Evolutionary conservation across 352 stramenopile species (phyloP), one percentile per base, ranked within the genome.

Genomic region (Pythium sp.): DNA sequence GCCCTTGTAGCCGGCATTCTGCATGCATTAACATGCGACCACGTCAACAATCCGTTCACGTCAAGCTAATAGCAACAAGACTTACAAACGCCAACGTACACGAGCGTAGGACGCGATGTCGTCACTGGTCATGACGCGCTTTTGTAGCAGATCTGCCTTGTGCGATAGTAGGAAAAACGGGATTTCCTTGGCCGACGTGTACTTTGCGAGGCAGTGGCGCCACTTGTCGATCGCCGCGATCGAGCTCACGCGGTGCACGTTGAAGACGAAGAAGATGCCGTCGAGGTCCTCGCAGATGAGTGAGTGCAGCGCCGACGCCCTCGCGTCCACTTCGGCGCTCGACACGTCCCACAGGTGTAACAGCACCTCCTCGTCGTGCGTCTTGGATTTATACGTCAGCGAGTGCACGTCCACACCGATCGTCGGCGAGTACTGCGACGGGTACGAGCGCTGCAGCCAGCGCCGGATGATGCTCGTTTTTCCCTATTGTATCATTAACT

Each of bases 211-310:
- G 65, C 67, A 78, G 65, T 93, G 77, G 26, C 84, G 84, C 87
- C 87, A 95, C 71, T 92, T 93, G 76, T 95, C 87, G 28, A 95
- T 73, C 9, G 87, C 86, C 0, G 86, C 86, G 67, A 95, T 93
- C 34, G 87, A 94, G 67, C 85, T 95, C 74, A 95, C 86, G 38
- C 87, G 84, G 65, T 95, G 86, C 43, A 95, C 84, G 67, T 95
- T 95, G 62, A 93, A 93, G n/a, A 94, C 87, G 49, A 92, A 92
- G 72, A 95, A 95, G 60, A 95, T 79, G 58, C 87, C 87, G 65
- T 94, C 87, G 38, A 95, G 78, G 15, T 85, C 78, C 11, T 94
- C 84, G 53, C 87, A 95, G 28, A 93, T 62, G 15, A 93, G 73
- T 63, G 87, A 68, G 68, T 93, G 86, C 26, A 93, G 72, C 20